Base-by-base conservation (phyloP, 306 rosid genomes). In the Cucumis cinereus region DNA sequence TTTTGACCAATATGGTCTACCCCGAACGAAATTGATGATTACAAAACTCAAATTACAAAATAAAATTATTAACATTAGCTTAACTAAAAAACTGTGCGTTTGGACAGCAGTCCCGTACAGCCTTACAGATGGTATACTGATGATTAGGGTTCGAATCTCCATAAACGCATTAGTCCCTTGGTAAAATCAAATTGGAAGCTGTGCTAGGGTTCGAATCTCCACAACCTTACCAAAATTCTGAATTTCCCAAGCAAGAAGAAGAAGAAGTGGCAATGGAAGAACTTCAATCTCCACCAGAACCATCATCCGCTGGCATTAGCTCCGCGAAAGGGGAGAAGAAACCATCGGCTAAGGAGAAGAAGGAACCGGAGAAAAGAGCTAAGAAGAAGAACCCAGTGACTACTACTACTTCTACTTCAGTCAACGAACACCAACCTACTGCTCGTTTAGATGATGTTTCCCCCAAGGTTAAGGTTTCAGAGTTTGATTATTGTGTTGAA, bases 401-500 rank as follows among this genome's bases (percentile, higher is more conserved):
- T 50, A 12, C 52, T 45, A 15, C 74, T 35, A 59, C 40, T 50
- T 12, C 52, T 45, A 15, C 74, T 35, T 40, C 16, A 24, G 50
- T 38, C 35, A 57, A 38, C 28, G 24, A n/a, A 26, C 63, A 72
- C 23, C 56, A 24, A 28, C 33, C 83, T 8, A 57, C 82, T 7
- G 64, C 52, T 40, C 63, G 12, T 20, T 9, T 41, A 2, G 74
- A 60, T 53, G 77, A 54, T 30, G 35, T 30, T 30, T 2, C 4
- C 64, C 26, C n/a, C 35, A 50, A 78, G 45, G 82, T 87, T 63
- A 77, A 69, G 52, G 83, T 87, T 69, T 89, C 85, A 22, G 16
- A 57, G 59, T 89, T 91, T 67, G 96, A 94, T 72, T 63, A 73
- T 71, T 94, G 89, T 7, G 84, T 69, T 52, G 91, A 90, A 79